These are phyloP conservation scores for Talaromyces verruculosus DNA, from an alignment of 2,329 filamentous ascomycete genomes.

Conservation along the genomic window DNA sequence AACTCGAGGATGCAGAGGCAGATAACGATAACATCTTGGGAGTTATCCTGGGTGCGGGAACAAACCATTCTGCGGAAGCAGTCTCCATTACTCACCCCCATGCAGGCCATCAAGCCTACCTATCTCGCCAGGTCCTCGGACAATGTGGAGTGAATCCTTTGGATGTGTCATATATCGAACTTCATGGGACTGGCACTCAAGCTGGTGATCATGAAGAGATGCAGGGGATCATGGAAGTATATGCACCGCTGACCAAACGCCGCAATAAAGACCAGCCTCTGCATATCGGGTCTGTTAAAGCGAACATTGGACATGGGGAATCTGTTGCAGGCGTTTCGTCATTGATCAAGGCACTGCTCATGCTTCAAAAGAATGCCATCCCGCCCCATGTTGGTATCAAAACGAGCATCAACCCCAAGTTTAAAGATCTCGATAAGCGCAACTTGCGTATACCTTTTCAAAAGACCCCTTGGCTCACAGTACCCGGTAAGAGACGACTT, in stretches of 20 bases:
- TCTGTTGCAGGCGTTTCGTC: slow-evolving; percentile 44
- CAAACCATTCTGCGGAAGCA: slow-evolving; percentile 51
- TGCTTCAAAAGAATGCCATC: slow-evolving; percentile 32
- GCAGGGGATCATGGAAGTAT: slow-evolving; percentile 68
- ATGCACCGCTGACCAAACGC: slow-evolving; percentile 55
- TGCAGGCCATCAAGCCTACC: slow-evolving; percentile 68
- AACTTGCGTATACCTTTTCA: slow-evolving; percentile 51
- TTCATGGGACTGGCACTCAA: slow-evolving; percentile 87
- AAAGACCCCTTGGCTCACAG: slow-evolving; percentile 39
- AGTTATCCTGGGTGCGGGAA: slow-evolving; percentile 70
- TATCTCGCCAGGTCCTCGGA: slow-evolving; percentile 70
- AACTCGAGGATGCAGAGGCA: slow-evolving; percentile 71
- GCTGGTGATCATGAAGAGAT: slow-evolving; percentile 82
- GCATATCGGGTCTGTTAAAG: slow-evolving; percentile 63
- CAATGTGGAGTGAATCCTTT: slow-evolving; percentile 72
- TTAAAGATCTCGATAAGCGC: slow-evolving; percentile 44
- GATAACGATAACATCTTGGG: slow-evolving; percentile 71
- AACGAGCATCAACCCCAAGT: slow-evolving; percentile 47
- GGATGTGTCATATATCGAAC: slow-evolving; percentile 80
- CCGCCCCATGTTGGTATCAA: slow-evolving; percentile 41
- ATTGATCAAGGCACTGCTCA: slow-evolving; percentile 15
- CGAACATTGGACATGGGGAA: slow-evolving; percentile 64
- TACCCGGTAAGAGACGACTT: slow-evolving; percentile 34
- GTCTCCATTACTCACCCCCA: slow-evolving; percentile 84
- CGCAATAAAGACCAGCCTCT: slow-evolving; percentile 53